Base-by-base conservation (phyloP, 257 asterid genomes). In the Capsicum rhomboideum region DNA sequence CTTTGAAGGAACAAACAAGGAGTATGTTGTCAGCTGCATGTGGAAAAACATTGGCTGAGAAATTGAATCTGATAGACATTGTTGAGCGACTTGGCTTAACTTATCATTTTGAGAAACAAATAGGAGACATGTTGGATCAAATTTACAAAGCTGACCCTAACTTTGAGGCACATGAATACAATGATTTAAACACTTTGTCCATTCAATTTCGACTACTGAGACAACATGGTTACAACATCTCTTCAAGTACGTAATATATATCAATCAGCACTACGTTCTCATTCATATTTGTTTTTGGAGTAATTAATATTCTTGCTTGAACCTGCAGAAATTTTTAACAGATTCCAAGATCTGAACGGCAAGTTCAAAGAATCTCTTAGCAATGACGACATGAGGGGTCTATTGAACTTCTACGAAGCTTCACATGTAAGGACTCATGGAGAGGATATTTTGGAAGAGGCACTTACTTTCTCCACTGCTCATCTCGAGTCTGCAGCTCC, bases 351-450 rank as follows among this genome's bases (percentile, higher is more conserved):
- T 85, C 26, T 23, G 0, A 71, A 82, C 0, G 88, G 86, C 0
- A 82, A 75, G 0, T 90, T 87, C 67, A 86, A 84, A 34, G 84
- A 78, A 11, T 4, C 71, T 0, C 21, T 79, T 0, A 28, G 2
- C 10, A 21, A 23, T 0, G 86, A 82, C 2, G 86, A 82, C 2
- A 66, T 53, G 0, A 59, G 4, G 11, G 90, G 85, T 26, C 2
- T 87, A 10, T 82, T 89, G 31, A 90, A 85, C 64, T 42, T 90
- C 44, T 86, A 83, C 10, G 90, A 89, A 84, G 92, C 92, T 17
- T 56, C 90, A 23, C 83, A 87, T 88, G 84, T 91, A 1, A 72
- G 90, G 46, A 68, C 86, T 26, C 90, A 83, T 20, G 84, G 75
- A 9, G 92, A 91, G 29, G 85, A 74, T 10, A 59, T 84, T 10